Evolutionary conservation across 768 basidiomycete species (phyloP), one percentile per base, ranked within the genome.

Genomic region (Tylopilus plumbeoviolaceoides): DNA sequence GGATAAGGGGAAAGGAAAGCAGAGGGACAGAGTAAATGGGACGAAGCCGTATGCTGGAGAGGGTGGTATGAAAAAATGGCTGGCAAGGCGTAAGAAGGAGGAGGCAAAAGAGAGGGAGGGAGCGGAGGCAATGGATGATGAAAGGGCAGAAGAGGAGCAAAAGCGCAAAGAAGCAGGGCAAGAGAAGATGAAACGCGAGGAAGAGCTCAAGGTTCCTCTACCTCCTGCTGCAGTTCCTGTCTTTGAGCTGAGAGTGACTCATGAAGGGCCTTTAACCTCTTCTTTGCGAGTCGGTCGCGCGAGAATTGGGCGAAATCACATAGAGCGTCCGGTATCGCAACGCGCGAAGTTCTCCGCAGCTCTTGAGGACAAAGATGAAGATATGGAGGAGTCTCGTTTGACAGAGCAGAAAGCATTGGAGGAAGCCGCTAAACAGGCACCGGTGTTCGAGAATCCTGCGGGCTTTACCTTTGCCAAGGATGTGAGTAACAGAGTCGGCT

Each of bases 1-100:
- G n/a, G n/a, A n/a, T n/a, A 71, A 71, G 57, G 58, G 48, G 17
- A 69, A 72, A 58, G 62, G 71, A 59, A 70, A 75, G 63, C 62
- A 61, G 6, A 67, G 66, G 44, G 61, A 71, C 30, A 68, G 66
- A 15, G 68, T 74, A 14, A 83, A 82, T 56, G 78, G 77, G 36
- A 80, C 80, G 18, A 90, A 90, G 61, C 89, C 89, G 4, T 91
- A 91, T 60, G 83, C 87, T 1, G 89, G 88, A 8, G 80, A 82
- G 56, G 85, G 88, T 48, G 86, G 87, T 0, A 83, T 89, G 78
- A 89, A 85, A 74, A 90, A 85, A 62, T 70, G 88, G 66, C 67
- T 90, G 36, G 83, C 85, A 20, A 78, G 80, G 58, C 73, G 83
- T 45, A 79, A 78, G 62, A 70, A 74, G 55, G 85, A 87, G 63